Conservation (phyloP, 176 grass and related monocot species). For the Paspalum vaginatum region DNA sequence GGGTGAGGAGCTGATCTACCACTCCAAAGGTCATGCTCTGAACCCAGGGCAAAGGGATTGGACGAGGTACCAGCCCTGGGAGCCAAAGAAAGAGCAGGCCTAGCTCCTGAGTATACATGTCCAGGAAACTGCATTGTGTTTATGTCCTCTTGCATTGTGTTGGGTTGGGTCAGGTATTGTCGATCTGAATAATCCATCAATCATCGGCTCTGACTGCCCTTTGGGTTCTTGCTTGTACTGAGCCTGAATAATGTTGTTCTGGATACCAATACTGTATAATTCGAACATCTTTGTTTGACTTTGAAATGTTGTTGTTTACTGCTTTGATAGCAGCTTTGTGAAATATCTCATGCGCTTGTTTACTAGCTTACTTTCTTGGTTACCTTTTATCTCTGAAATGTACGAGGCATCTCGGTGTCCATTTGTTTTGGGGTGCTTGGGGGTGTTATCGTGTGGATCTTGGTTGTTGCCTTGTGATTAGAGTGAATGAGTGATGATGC, state of each 20-base stretch:
- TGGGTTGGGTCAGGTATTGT: neutral
- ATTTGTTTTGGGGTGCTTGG: no score
- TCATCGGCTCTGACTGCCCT: neutral
- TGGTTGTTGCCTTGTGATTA: no score
- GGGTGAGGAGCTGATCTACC: constrained; percentile 85
- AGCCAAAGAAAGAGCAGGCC: constrained; percentile 65
- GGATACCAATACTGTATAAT: neutral
- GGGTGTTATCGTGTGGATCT: no score
- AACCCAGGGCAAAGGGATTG: constrained; percentile 80
- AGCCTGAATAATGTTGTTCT: constrained; percentile 46
- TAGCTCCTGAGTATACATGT: neutral
- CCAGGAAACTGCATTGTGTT: neutral
- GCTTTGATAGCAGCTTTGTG: neutral
- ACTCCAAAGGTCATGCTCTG: constrained; percentile 85
- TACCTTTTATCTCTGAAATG: neutral
- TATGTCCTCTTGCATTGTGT: constrained; percentile 21
- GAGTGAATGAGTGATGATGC: no score
- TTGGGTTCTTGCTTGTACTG: constrained; percentile 29
- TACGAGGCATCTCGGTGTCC: no score
- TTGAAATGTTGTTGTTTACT: neutral
- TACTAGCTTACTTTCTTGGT: no score
- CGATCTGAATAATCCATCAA: constrained; percentile 24
- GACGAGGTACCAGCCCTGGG: constrained; percentile 86
- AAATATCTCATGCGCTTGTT: neutral
- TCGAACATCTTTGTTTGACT: constrained; percentile 1